Evolutionary conservation across 1,284 basidiomycete genomes (phyloP).

Genomic region (Marasmius tenuissimus): DNA sequence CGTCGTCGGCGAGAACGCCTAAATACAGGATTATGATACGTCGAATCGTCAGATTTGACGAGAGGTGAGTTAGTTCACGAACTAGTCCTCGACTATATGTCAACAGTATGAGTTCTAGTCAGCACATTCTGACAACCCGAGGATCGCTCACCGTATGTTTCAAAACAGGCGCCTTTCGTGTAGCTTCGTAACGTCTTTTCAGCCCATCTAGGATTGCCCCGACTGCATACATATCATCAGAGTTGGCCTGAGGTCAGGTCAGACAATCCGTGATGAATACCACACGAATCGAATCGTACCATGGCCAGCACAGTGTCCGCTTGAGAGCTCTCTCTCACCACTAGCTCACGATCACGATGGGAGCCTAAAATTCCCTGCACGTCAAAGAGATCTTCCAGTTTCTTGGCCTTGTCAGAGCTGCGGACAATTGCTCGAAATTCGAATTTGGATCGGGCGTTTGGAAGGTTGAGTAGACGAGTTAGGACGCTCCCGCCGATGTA

Average conservation of each 20-base stretch:
- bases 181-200: constrained; percentile 21
- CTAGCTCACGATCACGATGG: constrained; percentile 26
- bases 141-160: constrained; percentile 28
- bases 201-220: constrained; percentile 23
- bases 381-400: constrained; percentile 24
- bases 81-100: constrained; percentile 33
- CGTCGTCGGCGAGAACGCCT: background rate
- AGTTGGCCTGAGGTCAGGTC: constrained; percentile 16
- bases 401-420: constrained; percentile 21
- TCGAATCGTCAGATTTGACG: no score
- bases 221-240: constrained; percentile 17
- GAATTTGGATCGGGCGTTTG: constrained; percentile 11
- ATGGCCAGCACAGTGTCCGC: background rate
- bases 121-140: background rate
- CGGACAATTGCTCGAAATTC: constrained; percentile 25
- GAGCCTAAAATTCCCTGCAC: constrained; percentile 33
- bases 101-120: background rate
- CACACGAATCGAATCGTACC: background rate
- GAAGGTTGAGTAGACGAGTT: constrained; percentile 22
- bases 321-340: constrained; percentile 29
- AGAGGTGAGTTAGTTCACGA: background rate
- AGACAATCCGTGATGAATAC: background rate
- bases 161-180: constrained; percentile 19
- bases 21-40: background rate
- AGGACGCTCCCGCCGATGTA: constrained; percentile 32